Base-by-base conservation (phyloP, 2,329 filamentous ascomycete genomes). In the Calonectria leucothoes region DNA sequence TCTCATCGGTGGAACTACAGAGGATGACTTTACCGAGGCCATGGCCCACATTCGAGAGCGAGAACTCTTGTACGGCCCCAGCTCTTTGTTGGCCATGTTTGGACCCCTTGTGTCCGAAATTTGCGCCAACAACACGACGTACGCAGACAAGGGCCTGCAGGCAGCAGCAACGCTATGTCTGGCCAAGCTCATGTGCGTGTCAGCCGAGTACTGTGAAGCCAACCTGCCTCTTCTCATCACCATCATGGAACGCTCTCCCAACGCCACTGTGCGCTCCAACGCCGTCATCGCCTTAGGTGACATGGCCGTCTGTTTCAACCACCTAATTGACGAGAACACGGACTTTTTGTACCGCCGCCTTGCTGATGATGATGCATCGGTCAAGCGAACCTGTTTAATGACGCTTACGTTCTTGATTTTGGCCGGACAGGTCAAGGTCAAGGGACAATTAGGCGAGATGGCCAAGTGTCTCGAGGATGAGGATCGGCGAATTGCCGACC, bases 251-350 rank as follows among this genome's bases (percentile, higher is more conserved):
- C 93, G 95, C 35, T 98, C 95, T 2, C 91, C 95, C 37, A 95
- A 98, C 80, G 94, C 97, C 1, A 98, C 96, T 23, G 96, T 98
- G 48, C 93, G 97, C 66, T 98, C 95, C 80, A 99, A 99, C 82
- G 95, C 97, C 12, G 97, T 99, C 23, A 98, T 99, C 79, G 96
- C 97, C 0, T 91, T 99, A 0, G 97, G 97, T 48, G 97, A 99
- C 82, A 99, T 99, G 97, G 97, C 97, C 0, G 97, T 99, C 27
- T 98, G 96, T 89, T 99, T 99, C 90, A 99, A 99, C 82, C 97
- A 99, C 82, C 91, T 99, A 64, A 98, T 99, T 79, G 97, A 99
- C 82, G 97, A 99, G 86, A 98, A 99, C 84, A 99, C 97, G 0
- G 97, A 99, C 83, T 99, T 98, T 87, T 86, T 99, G 51, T 99